These are phyloP conservation scores for Neonectria ditissima DNA, from an alignment of 2,329 filamentous ascomycete genomes.

Conservation along the genomic window DNA sequence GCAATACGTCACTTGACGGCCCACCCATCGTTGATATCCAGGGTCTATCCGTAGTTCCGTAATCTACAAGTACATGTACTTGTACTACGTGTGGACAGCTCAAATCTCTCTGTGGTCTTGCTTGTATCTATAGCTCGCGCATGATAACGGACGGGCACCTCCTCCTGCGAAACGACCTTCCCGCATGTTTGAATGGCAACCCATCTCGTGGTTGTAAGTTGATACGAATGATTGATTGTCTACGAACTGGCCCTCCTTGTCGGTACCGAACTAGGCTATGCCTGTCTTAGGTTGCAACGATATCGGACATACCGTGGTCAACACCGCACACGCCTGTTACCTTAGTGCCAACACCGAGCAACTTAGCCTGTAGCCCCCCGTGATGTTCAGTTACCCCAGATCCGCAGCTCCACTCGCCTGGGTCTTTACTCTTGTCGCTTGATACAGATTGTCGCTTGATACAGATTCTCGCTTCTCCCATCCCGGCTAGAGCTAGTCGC, in stretches of 20 bases:
- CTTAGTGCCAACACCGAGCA: not conserved
- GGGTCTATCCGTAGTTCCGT: not conserved
- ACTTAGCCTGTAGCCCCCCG: not conserved
- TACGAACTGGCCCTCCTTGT: not conserved
- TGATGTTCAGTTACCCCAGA: not conserved
- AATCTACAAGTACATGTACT: not conserved
- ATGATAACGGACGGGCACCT: not conserved
- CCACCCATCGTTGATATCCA: not conserved
- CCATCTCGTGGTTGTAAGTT: not conserved
- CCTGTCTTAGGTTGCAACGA: not conserved
- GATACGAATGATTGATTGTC: not conserved
- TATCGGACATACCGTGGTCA: not conserved
- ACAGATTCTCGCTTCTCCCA: not conserved
- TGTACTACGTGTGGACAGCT: not conserved
- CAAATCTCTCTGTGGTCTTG: not conserved
- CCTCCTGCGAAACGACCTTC: not conserved
- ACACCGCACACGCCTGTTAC: not conserved
- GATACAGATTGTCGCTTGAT: not conserved
- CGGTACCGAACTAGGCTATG: not conserved
- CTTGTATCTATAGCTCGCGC: not conserved
- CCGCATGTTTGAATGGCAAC: not conserved
- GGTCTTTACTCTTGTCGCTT: not conserved
- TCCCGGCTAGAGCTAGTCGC: not conserved
- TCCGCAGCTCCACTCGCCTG: not conserved
- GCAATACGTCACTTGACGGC: not conserved